Base-by-base conservation (phyloP, 2,329 filamentous ascomycete genomes). In the Capronia americana region DNA sequence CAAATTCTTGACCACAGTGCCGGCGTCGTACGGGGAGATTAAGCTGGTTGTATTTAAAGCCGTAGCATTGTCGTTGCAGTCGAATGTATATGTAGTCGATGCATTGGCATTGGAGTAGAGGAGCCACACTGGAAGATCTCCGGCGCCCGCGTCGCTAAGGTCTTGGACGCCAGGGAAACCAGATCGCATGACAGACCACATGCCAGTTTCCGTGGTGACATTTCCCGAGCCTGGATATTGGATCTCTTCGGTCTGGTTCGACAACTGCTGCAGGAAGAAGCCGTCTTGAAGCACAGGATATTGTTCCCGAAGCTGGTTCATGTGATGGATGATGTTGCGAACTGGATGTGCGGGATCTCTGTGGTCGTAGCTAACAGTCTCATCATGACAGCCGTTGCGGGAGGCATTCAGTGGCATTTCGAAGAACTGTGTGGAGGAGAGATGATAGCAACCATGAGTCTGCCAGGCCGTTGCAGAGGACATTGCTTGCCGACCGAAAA, bases 401-500 rank as follows among this genome's bases (percentile, higher is more conserved):
- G 84, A 83, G 67, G 82, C 80, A 56, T 85, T 83, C 44, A 87
- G 77, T 0, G 87, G 87, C 78, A 86, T 86, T 5, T 86, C 73
- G 70, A 82, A 84, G 71, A 88, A 87, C 67, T 88, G 85, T 1
- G 81, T 81, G 38, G 84, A 84, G 20, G 81, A 80, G 3, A 88
- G 79, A 14, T 78, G 77, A 76, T 89, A 89, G 73, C 88, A 90
- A 5, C 88, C 88, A 70, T 90, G 88, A 41, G 83, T 81, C 70
- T 87, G 85, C 87, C 88, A 90, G 2, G 87, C 87, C 2, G 83
- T 83, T 1, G 86, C 81, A 2, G 86, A 82, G 8, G 85, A 84
- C 83, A 90, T 88, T 1, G 88, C 78, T 73, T 87, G 85, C 70
- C 88, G 84, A 23, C 88, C 88, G 73, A 86, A 90, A 50, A 90